These are phyloP conservation scores for Flaveria ramosissima DNA, from an alignment of 129 eudicot species.

Conservation along the genomic window DNA sequence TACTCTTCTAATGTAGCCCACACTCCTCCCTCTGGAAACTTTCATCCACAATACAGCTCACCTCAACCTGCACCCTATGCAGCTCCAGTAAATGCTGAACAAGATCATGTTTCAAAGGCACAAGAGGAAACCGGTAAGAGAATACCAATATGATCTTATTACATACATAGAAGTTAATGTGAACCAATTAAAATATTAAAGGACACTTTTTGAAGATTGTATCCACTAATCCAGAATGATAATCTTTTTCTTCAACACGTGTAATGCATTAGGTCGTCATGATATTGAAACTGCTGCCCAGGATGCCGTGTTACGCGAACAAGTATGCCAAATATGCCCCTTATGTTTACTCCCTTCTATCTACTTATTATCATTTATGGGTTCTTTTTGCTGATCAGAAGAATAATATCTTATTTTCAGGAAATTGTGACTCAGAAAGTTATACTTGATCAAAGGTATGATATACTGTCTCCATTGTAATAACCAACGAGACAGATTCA, in stretches of 20 bases:
- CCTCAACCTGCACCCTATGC: conserved; percentile 36
- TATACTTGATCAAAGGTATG: conserved; percentile 84
- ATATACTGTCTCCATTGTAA: conserved; percentile 11
- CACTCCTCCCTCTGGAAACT: conserved; percentile 39
- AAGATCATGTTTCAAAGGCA: conserved; percentile 23
- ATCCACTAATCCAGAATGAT: conserved; percentile 5
- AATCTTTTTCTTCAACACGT: conserved; percentile 5
- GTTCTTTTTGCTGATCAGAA: conserved; percentile 17
- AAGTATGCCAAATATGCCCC: conserved; percentile 45
- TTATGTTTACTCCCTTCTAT: conserved; percentile 6
- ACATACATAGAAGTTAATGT: background rate
- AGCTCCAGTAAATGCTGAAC: conserved; percentile 23
- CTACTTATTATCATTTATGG: background rate
- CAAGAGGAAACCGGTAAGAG: conserved; percentile 38
- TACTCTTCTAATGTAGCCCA: conserved; percentile 38
- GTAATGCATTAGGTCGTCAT: conserved; percentile 26
- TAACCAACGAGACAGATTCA: conserved; percentile 6
- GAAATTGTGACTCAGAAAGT: conserved; percentile 73
- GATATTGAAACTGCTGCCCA: conserved; percentile 84
- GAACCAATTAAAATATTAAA: background rate
- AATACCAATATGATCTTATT: background rate
- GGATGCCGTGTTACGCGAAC: conserved; percentile 87
- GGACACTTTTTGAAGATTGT: conserved; percentile 1
- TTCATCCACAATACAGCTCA: conserved; percentile 41
- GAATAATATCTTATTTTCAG: conserved; percentile 40